These are phyloP conservation scores for Zopfochytrium polystomum DNA, from an alignment of 371 early-diverging fungal genomes.

Conservation along the genomic window DNA sequence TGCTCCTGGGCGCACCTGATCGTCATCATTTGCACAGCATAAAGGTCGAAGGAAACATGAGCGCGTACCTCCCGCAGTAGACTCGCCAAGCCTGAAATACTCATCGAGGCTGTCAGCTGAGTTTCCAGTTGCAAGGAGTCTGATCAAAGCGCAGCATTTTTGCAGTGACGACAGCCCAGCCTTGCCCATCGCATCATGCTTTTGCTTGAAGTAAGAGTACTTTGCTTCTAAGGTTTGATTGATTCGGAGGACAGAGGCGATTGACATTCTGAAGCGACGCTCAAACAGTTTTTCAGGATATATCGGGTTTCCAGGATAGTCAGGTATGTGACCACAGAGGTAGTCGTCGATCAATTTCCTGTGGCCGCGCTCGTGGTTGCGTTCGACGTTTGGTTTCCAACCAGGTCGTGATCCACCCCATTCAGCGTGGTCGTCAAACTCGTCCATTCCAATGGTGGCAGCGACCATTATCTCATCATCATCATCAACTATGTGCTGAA, in stretches of 20 bases:
- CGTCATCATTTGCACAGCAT: too few relatives aligned
- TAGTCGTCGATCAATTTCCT: background rate
- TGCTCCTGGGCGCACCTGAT: too few relatives aligned
- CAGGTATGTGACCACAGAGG: too few relatives aligned
- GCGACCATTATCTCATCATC: background rate
- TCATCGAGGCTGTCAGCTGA: slow-evolving; percentile 12
- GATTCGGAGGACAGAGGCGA: too few relatives aligned
- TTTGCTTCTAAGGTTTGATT: too few relatives aligned
- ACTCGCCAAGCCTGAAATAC: slow-evolving; percentile 8
- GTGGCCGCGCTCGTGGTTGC: background rate
- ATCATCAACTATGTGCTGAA: too few relatives aligned
- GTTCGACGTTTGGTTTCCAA: background rate
- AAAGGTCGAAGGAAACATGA: too few relatives aligned
- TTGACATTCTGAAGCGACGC: too few relatives aligned
- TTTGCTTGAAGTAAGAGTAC: slow-evolving; percentile 11
- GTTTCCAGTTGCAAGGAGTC: slow-evolving; percentile 7
- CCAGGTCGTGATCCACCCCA: background rate
- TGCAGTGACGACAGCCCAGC: slow-evolving; percentile 5
- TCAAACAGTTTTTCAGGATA: too few relatives aligned
- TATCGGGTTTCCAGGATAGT: too few relatives aligned
- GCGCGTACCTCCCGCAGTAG: too few relatives aligned
- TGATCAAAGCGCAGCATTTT: slow-evolving; percentile 6
- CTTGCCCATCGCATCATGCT: background rate
- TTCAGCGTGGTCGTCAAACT: background rate
- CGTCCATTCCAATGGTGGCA: background rate